These are phyloP conservation scores for Raddia guianensis DNA, from an alignment of 176 grass and related monocot genomes.

Conservation along the genomic window DNA sequence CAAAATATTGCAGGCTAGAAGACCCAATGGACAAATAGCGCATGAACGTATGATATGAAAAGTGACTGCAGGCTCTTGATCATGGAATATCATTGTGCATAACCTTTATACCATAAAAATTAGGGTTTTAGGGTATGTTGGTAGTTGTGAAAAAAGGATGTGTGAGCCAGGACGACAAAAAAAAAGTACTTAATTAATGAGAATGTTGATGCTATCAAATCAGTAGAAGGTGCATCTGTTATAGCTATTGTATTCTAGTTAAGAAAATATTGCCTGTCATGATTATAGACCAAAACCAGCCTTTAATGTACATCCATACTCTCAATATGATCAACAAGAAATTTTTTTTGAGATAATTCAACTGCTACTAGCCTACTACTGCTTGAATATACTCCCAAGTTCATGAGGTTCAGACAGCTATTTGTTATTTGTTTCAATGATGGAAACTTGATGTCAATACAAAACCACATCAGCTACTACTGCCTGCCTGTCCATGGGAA, in stretches of 20 bases:
- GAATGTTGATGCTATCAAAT: not conserved
- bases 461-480: slow-evolving; percentile 26
- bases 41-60: not conserved
- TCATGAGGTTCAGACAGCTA: not conserved
- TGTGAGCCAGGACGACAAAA: not conserved
- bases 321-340: not conserved
- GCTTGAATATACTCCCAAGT: slow-evolving; percentile 7
- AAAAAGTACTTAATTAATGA: slow-evolving; percentile 19
- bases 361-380: not conserved
- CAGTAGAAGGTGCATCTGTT: slow-evolving; percentile 8
- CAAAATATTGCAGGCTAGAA: slow-evolving; percentile 6
- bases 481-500: not conserved
- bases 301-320: slow-evolving; percentile 18
- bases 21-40: not conserved
- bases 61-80: not conserved
- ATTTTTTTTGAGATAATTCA: not conserved
- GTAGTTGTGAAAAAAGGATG: not conserved
- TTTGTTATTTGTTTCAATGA: slow-evolving; percentile 1
- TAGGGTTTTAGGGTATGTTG: too few species aligned
- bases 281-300: slow-evolving; percentile 22
- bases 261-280: not conserved
- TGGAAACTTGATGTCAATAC: slow-evolving; percentile 9
- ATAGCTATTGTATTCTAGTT: slow-evolving; percentile 7
- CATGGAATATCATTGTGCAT: not conserved
- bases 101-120: slow-evolving; percentile 5